Evolutionary conservation across 2,329 filamentous ascomycete species (phyloP).

Genomic region (Penicillium sp.): DNA sequence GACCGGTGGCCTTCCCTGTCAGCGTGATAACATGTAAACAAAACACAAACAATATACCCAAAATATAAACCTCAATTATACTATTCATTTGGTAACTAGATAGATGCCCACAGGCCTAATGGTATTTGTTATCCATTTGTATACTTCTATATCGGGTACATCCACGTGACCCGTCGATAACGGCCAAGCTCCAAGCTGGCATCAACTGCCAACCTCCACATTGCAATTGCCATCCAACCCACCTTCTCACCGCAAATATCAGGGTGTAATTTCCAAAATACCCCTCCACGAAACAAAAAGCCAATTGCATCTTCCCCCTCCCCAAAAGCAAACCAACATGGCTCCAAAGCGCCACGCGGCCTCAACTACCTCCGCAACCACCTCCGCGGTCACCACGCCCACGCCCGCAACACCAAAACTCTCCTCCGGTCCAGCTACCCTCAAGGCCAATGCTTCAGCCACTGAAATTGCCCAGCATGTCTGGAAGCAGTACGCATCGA

Average conservation of each 20-base stretch:
- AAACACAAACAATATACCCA: not conserved
- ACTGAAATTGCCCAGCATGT: constrained; percentile 67
- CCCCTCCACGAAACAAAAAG: not conserved
- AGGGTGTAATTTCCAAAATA: not conserved
- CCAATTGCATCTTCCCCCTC: constrained; percentile 26
- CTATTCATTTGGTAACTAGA: not conserved
- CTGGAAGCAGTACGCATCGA: constrained; percentile 74
- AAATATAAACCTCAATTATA: not conserved
- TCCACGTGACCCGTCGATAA: constrained; percentile 26
- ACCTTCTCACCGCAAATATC: not conserved
- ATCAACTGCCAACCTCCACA: constrained; percentile 20
- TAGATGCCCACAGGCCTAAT: no score
- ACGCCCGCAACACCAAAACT: constrained; percentile 26
- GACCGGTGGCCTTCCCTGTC: not conserved
- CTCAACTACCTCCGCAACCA: constrained; percentile 30
- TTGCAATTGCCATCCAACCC: constrained; percentile 16
- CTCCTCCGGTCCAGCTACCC: constrained; percentile 36
- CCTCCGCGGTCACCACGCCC: constrained; percentile 17
- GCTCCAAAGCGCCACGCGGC: constrained; percentile 32
- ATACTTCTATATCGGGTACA: constrained; percentile 5
- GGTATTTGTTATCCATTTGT: not conserved
- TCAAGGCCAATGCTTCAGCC: constrained; percentile 42
- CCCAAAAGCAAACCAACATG: constrained; percentile 24
- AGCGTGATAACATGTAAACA: not conserved
- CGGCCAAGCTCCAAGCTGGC: constrained; percentile 30